A percentile compares a stretch with the other conserved stretches of the same genome.
Conservation (phyloP, 805 yeast genomes). For the Sporopachydermia lactativora region DNA sequence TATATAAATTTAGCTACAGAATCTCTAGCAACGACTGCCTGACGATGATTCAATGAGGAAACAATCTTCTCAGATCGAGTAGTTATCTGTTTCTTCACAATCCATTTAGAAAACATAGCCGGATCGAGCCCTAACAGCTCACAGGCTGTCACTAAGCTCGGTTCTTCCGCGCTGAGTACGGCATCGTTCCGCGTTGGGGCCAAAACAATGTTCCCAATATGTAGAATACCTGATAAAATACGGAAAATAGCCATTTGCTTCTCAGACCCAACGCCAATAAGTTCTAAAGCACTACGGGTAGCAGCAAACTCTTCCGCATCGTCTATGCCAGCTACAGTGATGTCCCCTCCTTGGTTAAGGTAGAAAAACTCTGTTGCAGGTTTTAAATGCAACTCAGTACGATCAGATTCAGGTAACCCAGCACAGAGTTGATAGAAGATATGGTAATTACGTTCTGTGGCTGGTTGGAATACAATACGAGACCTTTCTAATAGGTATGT, state of each 20-base stretch:
- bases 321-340: constrained; percentile 59
- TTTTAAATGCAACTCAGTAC: constrained; percentile 43
- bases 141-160: constrained; percentile 69
- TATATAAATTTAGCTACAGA: constrained; percentile 94
- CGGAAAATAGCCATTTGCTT: constrained; percentile 59
- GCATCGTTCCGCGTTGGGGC: constrained; percentile 79
- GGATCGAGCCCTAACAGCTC: constrained; percentile 74
- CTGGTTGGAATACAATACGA: constrained; percentile 86
- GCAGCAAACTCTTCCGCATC: constrained; percentile 66
- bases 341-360: constrained; percentile 78
- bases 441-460: constrained; percentile 85
- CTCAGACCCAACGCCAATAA: constrained; percentile 56
- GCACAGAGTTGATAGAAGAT: constrained; percentile 80
- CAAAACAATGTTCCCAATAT: constrained; percentile 84
- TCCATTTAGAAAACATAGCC: constrained; percentile 70
- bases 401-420: constrained; percentile 45
- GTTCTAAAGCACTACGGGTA: constrained; percentile 60
- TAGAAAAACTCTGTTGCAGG: constrained; percentile 60
- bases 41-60: constrained; percentile 67
- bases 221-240: constrained; percentile 76
- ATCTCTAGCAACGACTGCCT: constrained; percentile 85
- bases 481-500: constrained; percentile 90
- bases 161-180: constrained; percentile 71
- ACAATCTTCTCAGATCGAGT: constrained; percentile 90
- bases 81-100: constrained; percentile 77